Evolutionary conservation across 2,329 filamentous ascomycete genomes (phyloP), one percentile per base, ranked within the genome.

Genomic region (Colletotrichum plurivorum): DNA sequence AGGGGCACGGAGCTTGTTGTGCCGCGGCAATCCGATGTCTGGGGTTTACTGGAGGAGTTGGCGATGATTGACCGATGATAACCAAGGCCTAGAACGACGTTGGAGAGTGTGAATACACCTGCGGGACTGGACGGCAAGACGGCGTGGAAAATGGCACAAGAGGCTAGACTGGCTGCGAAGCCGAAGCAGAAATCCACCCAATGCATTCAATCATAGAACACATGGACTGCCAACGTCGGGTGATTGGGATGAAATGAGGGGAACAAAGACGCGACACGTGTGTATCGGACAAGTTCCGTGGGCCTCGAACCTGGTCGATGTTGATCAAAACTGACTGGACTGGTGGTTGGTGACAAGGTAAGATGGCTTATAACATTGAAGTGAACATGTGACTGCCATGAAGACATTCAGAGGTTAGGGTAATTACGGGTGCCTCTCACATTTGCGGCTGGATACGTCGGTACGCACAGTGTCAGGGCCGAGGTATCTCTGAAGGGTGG

Each of bases 161-260:
- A 67, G 61, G 67, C 63, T 69, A 69, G 67, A 69, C 49, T 46
- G 67, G 67, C 67, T 69, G 62, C 67, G 39, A 69, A 61, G 67
- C 67, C 67, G 51, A 54, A 60, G 41, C 63, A 69, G 63, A 69
- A 52, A 69, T 48, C 46, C 66, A 65, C 49, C 55, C 62, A 67
- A 67, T 66, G 62, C 62, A 36, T 60, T 53, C 43, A 56, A 41
- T 27, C 45, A 43, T 55, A 20, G 18, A 68, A 27, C 65, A 59
- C 10, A 15, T 59, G 31, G 48, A 36, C 16, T 54, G 27, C 46
- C 25, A 57, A 41, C 46, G 25, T 18, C 31, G 43, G 31, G 43
- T 43, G 49, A n/a, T 49, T n/a, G 27, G 43, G 48, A 49, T n/a
- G 54, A 31, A 41, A 25, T 22, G 66, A 60, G 48, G 41, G 41